Base-by-base conservation (phyloP, 345 rosid species). In the Populus nigra region DNA sequence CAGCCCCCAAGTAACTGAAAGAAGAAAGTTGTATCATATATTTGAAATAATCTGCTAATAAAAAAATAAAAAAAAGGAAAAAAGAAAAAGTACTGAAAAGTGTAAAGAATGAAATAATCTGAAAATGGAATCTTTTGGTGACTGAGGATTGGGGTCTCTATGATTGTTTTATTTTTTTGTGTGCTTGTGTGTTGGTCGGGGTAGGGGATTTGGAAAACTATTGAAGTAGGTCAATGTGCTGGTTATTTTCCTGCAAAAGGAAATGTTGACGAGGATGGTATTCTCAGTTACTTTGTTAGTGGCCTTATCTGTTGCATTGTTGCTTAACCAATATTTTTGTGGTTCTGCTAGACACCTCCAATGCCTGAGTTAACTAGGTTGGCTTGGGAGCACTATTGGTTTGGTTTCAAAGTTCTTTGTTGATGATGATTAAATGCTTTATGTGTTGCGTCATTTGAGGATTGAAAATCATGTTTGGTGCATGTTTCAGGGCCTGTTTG, bases 401-500 rank as follows among this genome's bases (percentile, higher is more conserved):
- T 57, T 57, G 62, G 25, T 57, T 57, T 57, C 10, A 0, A 8
- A 57, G 13, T 57, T 57, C 62, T 57, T 57, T 57, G 8, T 57
- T 57, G 27, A 57, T 8, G 62, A 57, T 57, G 25, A 22, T n/a
- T 59, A 23, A 59, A n/a, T 68, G 50, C 63, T 17, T 29, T 71
- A 8, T 43, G 22, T 74, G 27, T 33, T 62, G 35, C 36, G 73
- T 47, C 72, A 68, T 76, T 74, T 69, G 75, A 55, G 78, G 74
- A 79, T 63, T 70, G 72, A 41, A 73, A 71, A 79, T 72, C 80
- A 36, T 77, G 67, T 71, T 82, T 75, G 77, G 43, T 83, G 73
- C 74, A 49, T 87, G 69, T 80, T 86, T 63, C 88, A 96, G 99
- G 92, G 89, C 92, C 76, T 89, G 95, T 76, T 84, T 96, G 88